A percentile compares a stretch with the other conserved stretches of the same genome.
phyloP scores from a whole-genome alignment of 495 filamentous ascomycete genomes.

The Elaphomyces granulatus region DNA sequence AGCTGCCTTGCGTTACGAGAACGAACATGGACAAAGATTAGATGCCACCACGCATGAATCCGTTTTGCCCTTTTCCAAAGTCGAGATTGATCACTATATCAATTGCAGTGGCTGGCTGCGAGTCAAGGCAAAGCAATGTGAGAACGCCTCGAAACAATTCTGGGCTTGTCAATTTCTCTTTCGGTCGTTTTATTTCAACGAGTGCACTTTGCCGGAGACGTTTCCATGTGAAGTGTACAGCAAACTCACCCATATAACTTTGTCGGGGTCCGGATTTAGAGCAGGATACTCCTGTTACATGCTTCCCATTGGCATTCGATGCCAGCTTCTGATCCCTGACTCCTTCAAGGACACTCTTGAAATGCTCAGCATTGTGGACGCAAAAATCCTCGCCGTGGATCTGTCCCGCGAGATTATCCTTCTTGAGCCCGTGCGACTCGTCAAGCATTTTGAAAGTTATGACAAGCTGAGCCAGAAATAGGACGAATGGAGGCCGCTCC shows the following conservation, averaged over 20 bases:
- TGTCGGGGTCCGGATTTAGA: slow-evolving; percentile 13
- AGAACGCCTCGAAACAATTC: slow-evolving; percentile 27
- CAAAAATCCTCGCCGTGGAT: slow-evolving; percentile 43
- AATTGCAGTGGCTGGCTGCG: slow-evolving; percentile 18
- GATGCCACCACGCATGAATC: slow-evolving; percentile 23
- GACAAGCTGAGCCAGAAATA: no score
- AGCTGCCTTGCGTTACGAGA: slow-evolving; percentile 59
- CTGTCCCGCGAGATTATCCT: slow-evolving; percentile 32
- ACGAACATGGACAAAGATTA: slow-evolving; percentile 36
- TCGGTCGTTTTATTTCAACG: slow-evolving; percentile 61
- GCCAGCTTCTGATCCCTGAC: slow-evolving; percentile 16
- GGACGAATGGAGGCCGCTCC: no score
- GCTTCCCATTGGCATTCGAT: slow-evolving; percentile 22
- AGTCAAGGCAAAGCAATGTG: slow-evolving; percentile 13
- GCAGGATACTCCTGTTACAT: slow-evolving; percentile 16
- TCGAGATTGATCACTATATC: slow-evolving; percentile 37
- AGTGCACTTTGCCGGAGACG: slow-evolving; percentile 45
- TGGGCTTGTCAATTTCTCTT: slow-evolving; percentile 60
- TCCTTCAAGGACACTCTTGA: slow-evolving; percentile 20
- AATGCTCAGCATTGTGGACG: slow-evolving; percentile 39
- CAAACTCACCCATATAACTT: slow-evolving; percentile 18
- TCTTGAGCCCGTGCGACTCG: slow-evolving; percentile 36
- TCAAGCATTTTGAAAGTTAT: slow-evolving; percentile 29
- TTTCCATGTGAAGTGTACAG: slow-evolving; percentile 40
- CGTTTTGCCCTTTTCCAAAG: slow-evolving; percentile 49